These are phyloP conservation scores for Phytophthora pseudosyringae DNA, from an alignment of 352 stramenopile genomes.

Conservation along the genomic window DNA sequence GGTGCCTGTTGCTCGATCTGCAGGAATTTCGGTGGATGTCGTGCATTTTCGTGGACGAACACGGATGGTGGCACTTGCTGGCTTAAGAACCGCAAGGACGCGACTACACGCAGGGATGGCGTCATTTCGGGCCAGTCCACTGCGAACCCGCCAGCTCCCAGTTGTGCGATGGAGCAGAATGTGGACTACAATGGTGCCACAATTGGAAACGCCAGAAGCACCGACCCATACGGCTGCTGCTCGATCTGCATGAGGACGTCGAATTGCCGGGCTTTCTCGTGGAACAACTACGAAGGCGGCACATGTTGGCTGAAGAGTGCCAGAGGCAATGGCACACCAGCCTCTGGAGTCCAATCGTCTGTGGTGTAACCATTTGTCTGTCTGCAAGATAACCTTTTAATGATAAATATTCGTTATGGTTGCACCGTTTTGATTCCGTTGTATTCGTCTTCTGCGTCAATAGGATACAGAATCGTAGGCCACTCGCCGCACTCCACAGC, in stretches of 20 bases:
- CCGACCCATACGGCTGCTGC: slow-evolving; percentile 32
- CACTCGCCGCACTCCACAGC: slow-evolving; percentile 16
- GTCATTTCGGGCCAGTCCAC: slow-evolving; percentile 24
- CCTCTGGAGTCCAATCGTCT: slow-evolving; percentile 18
- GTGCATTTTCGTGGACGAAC: slow-evolving; percentile 58
- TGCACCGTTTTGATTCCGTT: slow-evolving; percentile 11
- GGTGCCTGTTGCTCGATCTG: slow-evolving; percentile 33
- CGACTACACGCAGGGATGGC: slow-evolving; percentile 3
- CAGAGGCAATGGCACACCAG: slow-evolving; percentile 14
- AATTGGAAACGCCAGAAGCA: slow-evolving; percentile 23
- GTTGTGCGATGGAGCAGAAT: slow-evolving; percentile 39
- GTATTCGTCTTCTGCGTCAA: slow-evolving; percentile 19
- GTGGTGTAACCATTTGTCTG: slow-evolving; percentile 11
- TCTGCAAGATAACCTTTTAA: neutral
- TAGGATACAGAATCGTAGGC: slow-evolving; percentile 23
- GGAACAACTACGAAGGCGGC: slow-evolving; percentile 51
- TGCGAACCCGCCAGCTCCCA: slow-evolving; percentile 26
- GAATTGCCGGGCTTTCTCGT: slow-evolving; percentile 53
- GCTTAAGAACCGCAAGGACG: slow-evolving; percentile 43
- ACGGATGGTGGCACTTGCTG: slow-evolving; percentile 60
- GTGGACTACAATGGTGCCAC: slow-evolving; percentile 33
- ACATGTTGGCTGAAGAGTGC: slow-evolving; percentile 75
- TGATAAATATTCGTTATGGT: neutral
- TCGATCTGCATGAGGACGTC: slow-evolving; percentile 34
- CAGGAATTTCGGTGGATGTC: slow-evolving; percentile 29